Evolutionary conservation across 768 basidiomycete species (phyloP).

Genomic region (Leccinum olivaceopallidum): DNA sequence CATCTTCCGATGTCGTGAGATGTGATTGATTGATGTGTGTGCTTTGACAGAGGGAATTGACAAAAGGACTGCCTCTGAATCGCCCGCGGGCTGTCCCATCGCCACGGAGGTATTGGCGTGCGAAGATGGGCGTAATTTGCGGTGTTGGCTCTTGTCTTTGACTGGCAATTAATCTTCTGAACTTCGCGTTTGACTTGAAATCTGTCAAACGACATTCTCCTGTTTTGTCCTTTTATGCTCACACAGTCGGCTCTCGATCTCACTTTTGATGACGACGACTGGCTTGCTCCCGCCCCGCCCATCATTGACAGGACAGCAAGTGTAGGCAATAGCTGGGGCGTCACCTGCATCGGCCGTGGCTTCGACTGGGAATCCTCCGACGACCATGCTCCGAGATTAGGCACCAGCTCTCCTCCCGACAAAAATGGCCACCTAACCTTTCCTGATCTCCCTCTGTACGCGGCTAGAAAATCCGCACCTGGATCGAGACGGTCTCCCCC

Average conservation of each 20-base stretch:
- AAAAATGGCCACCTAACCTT: constrained; percentile 9
- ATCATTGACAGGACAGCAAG: constrained; percentile 63
- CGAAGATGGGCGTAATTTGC: constrained; percentile 14
- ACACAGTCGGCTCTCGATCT: constrained; percentile 60
- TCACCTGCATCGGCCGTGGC: constrained; percentile 81
- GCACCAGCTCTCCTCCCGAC: constrained; percentile 8
- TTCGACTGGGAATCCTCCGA: constrained; percentile 67
- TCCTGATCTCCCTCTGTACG: constrained; percentile 16
- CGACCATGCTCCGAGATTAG: constrained; percentile 27
- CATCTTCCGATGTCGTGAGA: background rate
- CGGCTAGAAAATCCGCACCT: constrained; percentile 9
- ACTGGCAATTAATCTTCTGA: background rate
- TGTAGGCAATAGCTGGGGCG: constrained; percentile 79
- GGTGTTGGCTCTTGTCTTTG: background rate
- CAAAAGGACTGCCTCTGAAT: background rate
- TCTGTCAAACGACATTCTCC: constrained; percentile 1
- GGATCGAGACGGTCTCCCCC: constrained; percentile 16
- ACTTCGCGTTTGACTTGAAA: constrained; percentile 2
- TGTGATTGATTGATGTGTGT: background rate
- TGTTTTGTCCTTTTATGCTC: constrained; percentile 43
- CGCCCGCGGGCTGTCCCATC: background rate
- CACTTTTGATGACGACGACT: constrained; percentile 70
- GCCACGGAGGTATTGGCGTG: constrained; percentile 6
- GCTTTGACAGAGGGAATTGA: background rate
- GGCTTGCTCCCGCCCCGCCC: constrained; percentile 53